Evolutionary conservation across 345 rosid genomes (phyloP), one percentile per base, ranked within the genome.

Genomic region (Rhodamnia argentea): DNA sequence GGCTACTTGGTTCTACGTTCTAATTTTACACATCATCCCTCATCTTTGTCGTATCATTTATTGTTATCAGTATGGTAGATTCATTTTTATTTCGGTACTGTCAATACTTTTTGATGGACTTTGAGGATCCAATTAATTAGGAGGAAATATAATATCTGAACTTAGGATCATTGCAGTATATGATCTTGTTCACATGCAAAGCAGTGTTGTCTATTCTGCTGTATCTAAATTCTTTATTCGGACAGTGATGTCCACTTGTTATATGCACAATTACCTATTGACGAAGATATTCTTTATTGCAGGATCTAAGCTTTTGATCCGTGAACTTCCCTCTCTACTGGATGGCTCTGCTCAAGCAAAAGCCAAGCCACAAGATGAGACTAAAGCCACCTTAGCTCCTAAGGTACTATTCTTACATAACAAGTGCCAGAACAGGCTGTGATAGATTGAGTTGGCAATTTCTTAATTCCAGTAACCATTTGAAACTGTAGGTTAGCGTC

Each of bases 281-380:
- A 70, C 2, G 26, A 50, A 52, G 27, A 58, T 84, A 26, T 56
- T 75, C 62, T 83, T 55, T 78, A 83, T 75, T 86, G 87, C 93
- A 96, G 99, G 98, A 82, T 95, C 99, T 26, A 92, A 92, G 87
- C 96, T 97, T 91, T 93, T 97, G 64, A 86, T 95, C 81, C 88
- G 58, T 29, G 96, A 94, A 89, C 95, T 97, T 84, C 99, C 99
- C 8, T 91, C 91, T 37, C 91, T 97, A 88, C 87, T 95, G 40
- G 95, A 97, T 78, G 99, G 98, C 52, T 92, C 95, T 5, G 98
- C 98, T 83, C 91, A 85, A 88, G 86, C 82, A 58, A 94, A 94
- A 87, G 98, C 99, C 54, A 92, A 91, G 88, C 93, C 95, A 6
- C 99, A 95, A 90, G 99, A 97, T 92, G 96, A 95, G 86, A 91